phyloP scores from a whole-genome alignment of 164 flowering plant genomes.

The Chimonanthus praecox region DNA sequence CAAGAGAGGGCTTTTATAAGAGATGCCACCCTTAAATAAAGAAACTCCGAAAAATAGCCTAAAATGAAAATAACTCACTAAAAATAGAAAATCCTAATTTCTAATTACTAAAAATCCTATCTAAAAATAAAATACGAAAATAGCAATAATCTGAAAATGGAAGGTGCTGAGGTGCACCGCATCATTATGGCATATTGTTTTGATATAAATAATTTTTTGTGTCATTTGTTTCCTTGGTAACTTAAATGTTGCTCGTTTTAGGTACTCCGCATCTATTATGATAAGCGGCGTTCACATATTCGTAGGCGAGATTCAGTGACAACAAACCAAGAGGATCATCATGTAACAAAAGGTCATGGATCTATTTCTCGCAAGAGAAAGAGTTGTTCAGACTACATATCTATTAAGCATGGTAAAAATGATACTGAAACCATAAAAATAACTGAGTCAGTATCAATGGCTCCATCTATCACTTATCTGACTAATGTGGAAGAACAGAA shows the following conservation, averaged over 20 bases:
- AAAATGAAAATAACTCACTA: too few species aligned
- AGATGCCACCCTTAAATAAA: too few species aligned
- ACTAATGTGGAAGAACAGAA: slow-evolving; percentile 19
- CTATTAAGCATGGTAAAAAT: slow-evolving; percentile 25
- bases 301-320: slow-evolving; percentile 21
- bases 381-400: slow-evolving; percentile 20
- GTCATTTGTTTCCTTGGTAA: not conserved
- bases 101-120: too few species aligned
- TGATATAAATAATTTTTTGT: too few species aligned
- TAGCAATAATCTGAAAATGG: too few species aligned
- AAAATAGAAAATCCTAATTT: too few species aligned
- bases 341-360: slow-evolving; percentile 11
- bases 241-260: slow-evolving; percentile 24
- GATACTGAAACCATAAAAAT: slow-evolving; percentile 17
- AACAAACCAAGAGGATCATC: slow-evolving; percentile 14
- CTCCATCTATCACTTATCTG: slow-evolving; percentile 13
- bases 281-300: slow-evolving; percentile 40
- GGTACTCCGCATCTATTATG: slow-evolving; percentile 80
- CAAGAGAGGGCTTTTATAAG: too few species aligned
- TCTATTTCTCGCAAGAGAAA: slow-evolving; percentile 41
- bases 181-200: too few species aligned
- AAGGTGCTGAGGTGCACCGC: too few species aligned
- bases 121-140: too few species aligned
- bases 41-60: too few species aligned
- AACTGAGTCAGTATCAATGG: slow-evolving; percentile 4